These are phyloP conservation scores for Cokeromyces recurvatus DNA, from an alignment of 371 early-diverging fungal species.

Conservation along the genomic window DNA sequence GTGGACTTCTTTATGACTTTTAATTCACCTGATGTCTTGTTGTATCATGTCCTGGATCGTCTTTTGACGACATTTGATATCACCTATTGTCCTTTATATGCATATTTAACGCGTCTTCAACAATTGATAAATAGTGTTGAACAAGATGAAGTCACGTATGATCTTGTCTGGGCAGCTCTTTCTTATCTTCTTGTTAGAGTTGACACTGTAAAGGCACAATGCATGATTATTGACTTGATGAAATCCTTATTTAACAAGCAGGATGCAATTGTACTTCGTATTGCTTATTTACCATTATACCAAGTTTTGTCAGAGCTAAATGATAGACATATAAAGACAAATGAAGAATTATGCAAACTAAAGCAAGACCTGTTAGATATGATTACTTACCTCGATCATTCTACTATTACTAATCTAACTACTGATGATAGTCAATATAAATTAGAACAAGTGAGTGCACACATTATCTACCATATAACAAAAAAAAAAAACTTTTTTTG, in stretches of 20 bases:
- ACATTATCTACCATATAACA: not conserved
- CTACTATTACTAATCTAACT: not conserved
- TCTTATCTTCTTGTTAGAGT: constrained; percentile 41
- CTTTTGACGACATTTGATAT: too few species aligned
- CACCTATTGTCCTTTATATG: too few species aligned
- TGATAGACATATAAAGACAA: constrained; percentile 8
- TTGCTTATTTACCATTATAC: constrained; percentile 51
- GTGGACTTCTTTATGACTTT: constrained; percentile 9
- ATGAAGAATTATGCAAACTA: not conserved
- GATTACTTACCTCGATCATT: constrained; percentile 1
- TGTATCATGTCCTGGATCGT: too few species aligned
- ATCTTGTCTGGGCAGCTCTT: constrained; percentile 30
- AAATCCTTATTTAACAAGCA: not conserved
- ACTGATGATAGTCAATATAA: not conserved
- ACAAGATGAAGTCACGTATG: too few species aligned
- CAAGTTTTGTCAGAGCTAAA: constrained; percentile 46
- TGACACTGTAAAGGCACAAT: constrained; percentile 47
- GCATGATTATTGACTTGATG: constrained; percentile 31
- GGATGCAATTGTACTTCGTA: constrained; percentile 12
- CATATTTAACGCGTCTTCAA: too few species aligned
- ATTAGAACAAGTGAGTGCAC: too few species aligned
- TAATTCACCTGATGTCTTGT: too few species aligned
- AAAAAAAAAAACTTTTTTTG: not conserved
- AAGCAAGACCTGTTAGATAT: not conserved
- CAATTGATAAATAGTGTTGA: too few species aligned